Base-by-base conservation (phyloP, 768 basidiomycete species). In the Thelephora ganbajun region DNA sequence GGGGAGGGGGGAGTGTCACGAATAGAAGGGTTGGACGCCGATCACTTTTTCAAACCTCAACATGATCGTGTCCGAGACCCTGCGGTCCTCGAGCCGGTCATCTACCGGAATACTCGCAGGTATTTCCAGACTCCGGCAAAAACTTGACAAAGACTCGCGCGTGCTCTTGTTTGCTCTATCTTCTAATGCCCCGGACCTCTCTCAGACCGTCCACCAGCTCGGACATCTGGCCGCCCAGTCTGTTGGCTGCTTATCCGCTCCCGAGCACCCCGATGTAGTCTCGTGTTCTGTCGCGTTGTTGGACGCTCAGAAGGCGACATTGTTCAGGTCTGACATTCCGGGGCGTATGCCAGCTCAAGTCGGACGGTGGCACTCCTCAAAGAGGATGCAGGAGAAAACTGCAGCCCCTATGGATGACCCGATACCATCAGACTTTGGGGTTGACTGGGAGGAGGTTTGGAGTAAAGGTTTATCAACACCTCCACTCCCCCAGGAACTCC, bases 361-460 rank as follows among this genome's bases (percentile, higher is more conserved):
- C 11, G 85, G 85, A 23, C 68, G 83, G 42, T 80, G 80, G 80
- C 80, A 83, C 57, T 70, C 80, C 14, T 72, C 74, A 52, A 61
- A 73, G 50, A 66, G 70, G 54, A 66, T 64, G 53, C 53, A 60
- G 33, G 55, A 61, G 9, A 45, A 41, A 18, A 54, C 51, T 12
- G 39, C 22, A 13, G 47, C 46, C 6, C 19, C 45, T 14, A 45
- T 45, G 18, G 47, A 51, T 3, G 42, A 48, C 0, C 41, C 53
- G 26, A 43, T 45, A 6, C 42, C 33, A 19, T 36, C 48, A 13
- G 41, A 51, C 33, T 9, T 59, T 55, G 20, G 54, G 48, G 43
- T 71, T 33, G 61, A 72, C 46, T 82, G 80, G 79, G 68, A 71
- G 6, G 64, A 66, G 43, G 57, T 77, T 2, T 77, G 78, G 77